These are phyloP conservation scores for Exophiala spinifera DNA, from an alignment of 2,329 filamentous ascomycete genomes.

Conservation along the genomic window DNA sequence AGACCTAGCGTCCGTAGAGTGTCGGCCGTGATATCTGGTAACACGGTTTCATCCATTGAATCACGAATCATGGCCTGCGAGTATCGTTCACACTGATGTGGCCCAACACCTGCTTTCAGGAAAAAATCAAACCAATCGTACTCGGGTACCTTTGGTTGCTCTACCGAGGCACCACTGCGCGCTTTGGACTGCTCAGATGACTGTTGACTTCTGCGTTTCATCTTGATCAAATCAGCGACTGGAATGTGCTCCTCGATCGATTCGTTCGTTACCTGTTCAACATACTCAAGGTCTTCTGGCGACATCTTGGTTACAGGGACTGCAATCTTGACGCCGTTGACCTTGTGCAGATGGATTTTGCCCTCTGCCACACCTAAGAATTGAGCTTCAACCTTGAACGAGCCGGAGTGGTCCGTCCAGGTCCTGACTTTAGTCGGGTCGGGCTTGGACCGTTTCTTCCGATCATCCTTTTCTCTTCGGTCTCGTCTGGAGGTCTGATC, in stretches of 20 bases:
- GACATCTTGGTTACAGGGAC: constrained; percentile 97
- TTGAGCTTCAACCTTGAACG: constrained; percentile 95
- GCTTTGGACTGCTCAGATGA: constrained; percentile 41
- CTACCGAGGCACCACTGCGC: constrained; percentile 37
- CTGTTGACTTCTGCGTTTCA: constrained; percentile 40
- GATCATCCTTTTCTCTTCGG: constrained; percentile 57
- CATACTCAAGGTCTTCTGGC: constrained; percentile 88
- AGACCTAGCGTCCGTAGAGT: constrained; percentile 85
- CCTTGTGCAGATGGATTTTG: constrained; percentile 96
- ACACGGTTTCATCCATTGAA: constrained; percentile 90
- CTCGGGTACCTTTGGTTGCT: constrained; percentile 50
- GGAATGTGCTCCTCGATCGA: constrained; percentile 92
- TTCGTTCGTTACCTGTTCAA: constrained; percentile 80
- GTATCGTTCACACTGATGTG: constrained; percentile 91
- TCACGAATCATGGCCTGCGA: constrained; percentile 84
- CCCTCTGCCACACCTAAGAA: constrained; percentile 92
- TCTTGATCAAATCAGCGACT: constrained; percentile 69
- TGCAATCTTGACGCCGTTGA: constrained; percentile 97
- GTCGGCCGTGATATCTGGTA: constrained; percentile 82
- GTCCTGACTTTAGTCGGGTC: constrained; percentile 78
- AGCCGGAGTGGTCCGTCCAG: constrained; percentile 93
- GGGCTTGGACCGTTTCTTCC: constrained; percentile 66
- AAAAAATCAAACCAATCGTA: constrained; percentile 99
- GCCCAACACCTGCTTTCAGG: constrained; percentile 83
- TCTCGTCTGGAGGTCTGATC: constrained; percentile 66